These are phyloP conservation scores for Tuber calosporum DNA, from an alignment of 495 filamentous ascomycete genomes.

Conservation along the genomic window DNA sequence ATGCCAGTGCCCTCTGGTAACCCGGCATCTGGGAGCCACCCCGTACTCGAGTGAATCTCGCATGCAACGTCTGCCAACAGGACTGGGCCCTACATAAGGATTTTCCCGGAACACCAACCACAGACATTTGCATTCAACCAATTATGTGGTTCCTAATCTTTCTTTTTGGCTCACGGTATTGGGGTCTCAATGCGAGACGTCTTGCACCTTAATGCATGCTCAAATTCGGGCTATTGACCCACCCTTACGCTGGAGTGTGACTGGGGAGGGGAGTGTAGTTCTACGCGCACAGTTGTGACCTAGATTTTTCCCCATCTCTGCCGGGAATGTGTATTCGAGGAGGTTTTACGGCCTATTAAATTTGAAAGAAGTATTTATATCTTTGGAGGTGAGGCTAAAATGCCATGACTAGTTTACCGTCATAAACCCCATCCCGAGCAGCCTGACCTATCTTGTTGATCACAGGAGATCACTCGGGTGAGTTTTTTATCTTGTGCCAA, in stretches of 20 bases:
- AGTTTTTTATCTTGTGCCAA: not conserved
- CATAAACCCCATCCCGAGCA: not conserved
- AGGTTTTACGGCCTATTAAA: not conserved
- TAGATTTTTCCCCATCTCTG: not conserved
- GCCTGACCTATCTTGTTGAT: not conserved
- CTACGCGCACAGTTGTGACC: not conserved
- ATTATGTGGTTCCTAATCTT: not conserved
- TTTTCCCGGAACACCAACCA: not conserved
- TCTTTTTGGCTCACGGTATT: not conserved
- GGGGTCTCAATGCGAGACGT: not conserved
- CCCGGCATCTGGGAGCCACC: not conserved
- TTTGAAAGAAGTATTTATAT: not conserved
- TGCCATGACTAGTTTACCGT: not conserved
- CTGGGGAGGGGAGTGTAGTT: not conserved
- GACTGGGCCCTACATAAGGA: not conserved
- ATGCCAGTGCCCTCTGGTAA: not conserved
- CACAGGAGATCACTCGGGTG: not conserved
- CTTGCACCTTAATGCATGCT: not conserved
- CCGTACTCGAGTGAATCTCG: not conserved
- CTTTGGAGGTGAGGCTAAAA: not conserved
- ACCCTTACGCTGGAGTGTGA: not conserved
- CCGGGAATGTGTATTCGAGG: not conserved
- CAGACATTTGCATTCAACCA: not conserved
- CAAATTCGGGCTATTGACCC: not conserved
- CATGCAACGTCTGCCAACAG: not conserved